Evolutionary conservation across 2,329 filamentous ascomycete species (phyloP).

Genomic region (Ophiostoma populinum): DNA sequence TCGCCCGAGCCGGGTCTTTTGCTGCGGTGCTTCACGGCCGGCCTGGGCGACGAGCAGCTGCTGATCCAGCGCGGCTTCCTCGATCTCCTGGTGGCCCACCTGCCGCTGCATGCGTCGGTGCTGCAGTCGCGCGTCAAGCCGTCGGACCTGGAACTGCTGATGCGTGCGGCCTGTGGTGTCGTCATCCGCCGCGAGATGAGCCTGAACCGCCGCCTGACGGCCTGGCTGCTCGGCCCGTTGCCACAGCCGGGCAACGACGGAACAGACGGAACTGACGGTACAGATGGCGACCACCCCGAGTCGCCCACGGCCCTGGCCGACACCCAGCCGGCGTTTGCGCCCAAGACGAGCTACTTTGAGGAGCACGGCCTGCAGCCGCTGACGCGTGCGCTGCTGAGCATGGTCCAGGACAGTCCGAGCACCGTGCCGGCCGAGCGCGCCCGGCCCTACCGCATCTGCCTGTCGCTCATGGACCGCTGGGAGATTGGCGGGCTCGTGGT

Average conservation of each 20-base stretch:
- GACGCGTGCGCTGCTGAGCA: slow-evolving; percentile 54
- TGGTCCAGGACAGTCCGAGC: slow-evolving; percentile 39
- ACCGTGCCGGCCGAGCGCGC: slow-evolving; percentile 48
- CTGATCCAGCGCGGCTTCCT: slow-evolving; percentile 89
- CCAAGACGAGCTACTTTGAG: slow-evolving; percentile 67
- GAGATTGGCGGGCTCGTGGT: slow-evolving; percentile 86
- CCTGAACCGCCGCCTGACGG: slow-evolving; percentile 84
- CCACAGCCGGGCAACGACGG: too few relatives aligned
- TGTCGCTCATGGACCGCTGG: slow-evolving; percentile 96
- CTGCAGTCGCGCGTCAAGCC: slow-evolving; percentile 57
- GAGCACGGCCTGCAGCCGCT: slow-evolving; percentile 60
- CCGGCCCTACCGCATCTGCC: slow-evolving; percentile 74
- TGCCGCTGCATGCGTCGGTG: slow-evolving; percentile 70
- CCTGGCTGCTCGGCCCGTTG: slow-evolving; percentile 81
- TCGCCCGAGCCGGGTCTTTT: slow-evolving; percentile 83
- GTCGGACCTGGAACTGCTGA: slow-evolving; percentile 63
- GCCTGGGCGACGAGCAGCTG: slow-evolving; percentile 70
- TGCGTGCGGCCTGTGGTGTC: slow-evolving; percentile 71
- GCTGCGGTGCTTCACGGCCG: slow-evolving; percentile 80
- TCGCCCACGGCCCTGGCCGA: slow-evolving; percentile 21
- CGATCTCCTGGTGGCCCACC: slow-evolving; percentile 75
- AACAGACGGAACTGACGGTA: too few relatives aligned
- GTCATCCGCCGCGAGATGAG: slow-evolving; percentile 91
- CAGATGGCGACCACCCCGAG: slow-evolving; percentile 18
- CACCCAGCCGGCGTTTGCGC: slow-evolving; percentile 20